These are phyloP conservation scores for Mucor racemosus DNA, from an alignment of 371 early-diverging fungal genomes.

Conservation along the genomic window DNA sequence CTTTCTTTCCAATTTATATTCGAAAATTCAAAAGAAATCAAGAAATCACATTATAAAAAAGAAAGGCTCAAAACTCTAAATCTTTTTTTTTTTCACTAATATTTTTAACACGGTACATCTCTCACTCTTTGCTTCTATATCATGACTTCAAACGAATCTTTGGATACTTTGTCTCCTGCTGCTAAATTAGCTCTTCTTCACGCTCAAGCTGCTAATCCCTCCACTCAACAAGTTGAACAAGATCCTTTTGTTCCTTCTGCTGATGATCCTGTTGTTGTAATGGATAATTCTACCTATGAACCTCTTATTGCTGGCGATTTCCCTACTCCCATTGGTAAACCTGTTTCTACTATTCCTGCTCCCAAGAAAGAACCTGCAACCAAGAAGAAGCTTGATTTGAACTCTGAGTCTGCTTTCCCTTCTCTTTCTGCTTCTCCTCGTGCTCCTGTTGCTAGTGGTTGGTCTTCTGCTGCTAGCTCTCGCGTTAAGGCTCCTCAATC, in stretches of 20 bases:
- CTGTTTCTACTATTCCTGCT: conserved; percentile 13
- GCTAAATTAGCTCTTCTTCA: conserved; percentile 54
- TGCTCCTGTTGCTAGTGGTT: conserved; percentile 47
- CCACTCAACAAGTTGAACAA: conserved; percentile 22
- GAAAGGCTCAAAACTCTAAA: not conserved
- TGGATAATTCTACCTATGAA: conserved; percentile 41
- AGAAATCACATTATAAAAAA: not conserved
- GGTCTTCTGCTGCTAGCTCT: conserved; percentile 57
- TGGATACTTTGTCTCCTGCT: conserved; percentile 49
- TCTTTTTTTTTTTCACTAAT: not conserved
- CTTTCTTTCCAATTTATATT: not conserved
- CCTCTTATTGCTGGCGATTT: conserved; percentile 54
- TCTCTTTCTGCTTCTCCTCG: conserved; percentile 66
- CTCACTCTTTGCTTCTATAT: conserved; percentile 4
- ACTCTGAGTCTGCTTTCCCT: conserved; percentile 75
- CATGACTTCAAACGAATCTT: conserved; percentile 34
- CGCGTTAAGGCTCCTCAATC: conserved; percentile 54
- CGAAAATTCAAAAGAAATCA: conserved; percentile 1
- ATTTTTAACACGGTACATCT: conserved; percentile 21
- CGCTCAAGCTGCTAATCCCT: conserved; percentile 41
- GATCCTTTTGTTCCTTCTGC: conserved; percentile 48
- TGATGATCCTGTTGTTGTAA: conserved; percentile 52
- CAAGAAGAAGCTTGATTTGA: conserved; percentile 57
- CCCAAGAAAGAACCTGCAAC: conserved; percentile 28
- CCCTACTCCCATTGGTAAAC: conserved; percentile 48